Percentiles rank a stretch among this genome's conserved stretches.
phyloP scores from a whole-genome alignment of 768 basidiomycete genomes.

The Podaxis carcinomalis region DNA sequence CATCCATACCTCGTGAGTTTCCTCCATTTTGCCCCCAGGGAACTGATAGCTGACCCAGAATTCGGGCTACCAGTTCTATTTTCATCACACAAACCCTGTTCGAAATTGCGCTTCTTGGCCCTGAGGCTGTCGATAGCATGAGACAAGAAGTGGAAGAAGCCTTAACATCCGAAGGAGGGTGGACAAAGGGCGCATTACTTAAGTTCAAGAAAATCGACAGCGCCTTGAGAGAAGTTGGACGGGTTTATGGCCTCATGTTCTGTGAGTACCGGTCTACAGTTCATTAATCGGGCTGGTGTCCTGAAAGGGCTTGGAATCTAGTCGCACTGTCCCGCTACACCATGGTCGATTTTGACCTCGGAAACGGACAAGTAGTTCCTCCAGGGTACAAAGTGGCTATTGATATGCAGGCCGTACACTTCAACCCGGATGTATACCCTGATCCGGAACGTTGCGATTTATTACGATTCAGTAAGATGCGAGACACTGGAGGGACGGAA shows the following conservation, averaged over 20 bases:
- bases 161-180: slow-evolving; percentile 29
- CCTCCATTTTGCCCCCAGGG: background rate
- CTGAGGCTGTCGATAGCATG: slow-evolving; percentile 26
- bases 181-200: slow-evolving; percentile 29
- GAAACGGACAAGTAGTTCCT: slow-evolving; percentile 27
- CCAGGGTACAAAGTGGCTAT: slow-evolving; percentile 28
- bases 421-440: slow-evolving; percentile 29
- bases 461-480: slow-evolving; percentile 32
- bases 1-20: slow-evolving; percentile 32
- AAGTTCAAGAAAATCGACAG: slow-evolving; percentile 33
- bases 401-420: slow-evolving; percentile 31
- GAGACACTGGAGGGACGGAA: slow-evolving; percentile 22
- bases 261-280: slow-evolving; percentile 17
- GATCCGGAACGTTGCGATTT: slow-evolving; percentile 30
- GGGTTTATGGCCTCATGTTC: slow-evolving; percentile 30
- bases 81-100: slow-evolving; percentile 32
- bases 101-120: slow-evolving; percentile 26
- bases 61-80: slow-evolving; percentile 23
- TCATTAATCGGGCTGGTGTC: background rate
- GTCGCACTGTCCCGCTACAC: slow-evolving; percentile 28
- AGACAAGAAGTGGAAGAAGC: slow-evolving; percentile 27
- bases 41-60: background rate
- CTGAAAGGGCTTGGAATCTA: slow-evolving; percentile 10
- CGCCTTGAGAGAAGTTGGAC: slow-evolving; percentile 30
- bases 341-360: slow-evolving; percentile 24